These are phyloP conservation scores for Soucietia sequanensis DNA, from an alignment of 805 yeast species.

Conservation along the genomic window DNA sequence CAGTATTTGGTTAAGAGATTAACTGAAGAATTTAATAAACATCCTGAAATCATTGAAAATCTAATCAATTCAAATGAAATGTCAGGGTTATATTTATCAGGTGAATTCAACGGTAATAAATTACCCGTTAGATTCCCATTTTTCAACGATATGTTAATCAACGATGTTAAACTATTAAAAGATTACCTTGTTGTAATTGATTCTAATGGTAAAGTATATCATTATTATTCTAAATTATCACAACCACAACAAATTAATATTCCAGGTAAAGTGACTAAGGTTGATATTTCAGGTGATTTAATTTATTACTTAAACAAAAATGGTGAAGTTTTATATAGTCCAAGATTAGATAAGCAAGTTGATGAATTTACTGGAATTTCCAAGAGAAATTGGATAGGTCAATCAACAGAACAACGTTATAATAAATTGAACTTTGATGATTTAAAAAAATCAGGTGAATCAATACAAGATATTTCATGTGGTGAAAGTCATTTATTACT, in stretches of 20 bases:
- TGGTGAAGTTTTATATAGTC: conserved; percentile 36
- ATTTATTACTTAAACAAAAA: conserved; percentile 41
- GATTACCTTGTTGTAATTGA: conserved; percentile 57
- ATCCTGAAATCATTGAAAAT: conserved; percentile 12
- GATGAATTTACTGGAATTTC: conserved; percentile 12
- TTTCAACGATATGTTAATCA: conserved; percentile 61
- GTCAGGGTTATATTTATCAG: conserved; percentile 38
- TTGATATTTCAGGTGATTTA: conserved; percentile 50
- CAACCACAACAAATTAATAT: conserved; percentile 20
- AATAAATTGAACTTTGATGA: conserved; percentile 8
- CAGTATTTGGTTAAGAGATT: conserved; percentile 26
- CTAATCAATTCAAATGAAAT: conserved; percentile 21
- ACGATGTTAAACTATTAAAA: conserved; percentile 54
- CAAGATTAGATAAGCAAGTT: conserved; percentile 18
- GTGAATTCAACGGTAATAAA: conserved; percentile 32
- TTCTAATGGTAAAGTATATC: conserved; percentile 67
- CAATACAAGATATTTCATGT: conserved; percentile 46
- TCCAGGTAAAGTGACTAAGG: conserved; percentile 26
- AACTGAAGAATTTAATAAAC: conserved; percentile 19
- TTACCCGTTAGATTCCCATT: conserved; percentile 59
- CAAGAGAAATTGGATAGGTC: conserved; percentile 24
- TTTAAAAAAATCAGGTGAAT: conserved; percentile 24
- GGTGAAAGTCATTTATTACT: conserved; percentile 75
- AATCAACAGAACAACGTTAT: conserved; percentile 5
- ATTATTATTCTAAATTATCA: conserved; percentile 57